These are phyloP conservation scores for Ogataea methylovora DNA, from an alignment of 805 yeast species.

Conservation along the genomic window DNA sequence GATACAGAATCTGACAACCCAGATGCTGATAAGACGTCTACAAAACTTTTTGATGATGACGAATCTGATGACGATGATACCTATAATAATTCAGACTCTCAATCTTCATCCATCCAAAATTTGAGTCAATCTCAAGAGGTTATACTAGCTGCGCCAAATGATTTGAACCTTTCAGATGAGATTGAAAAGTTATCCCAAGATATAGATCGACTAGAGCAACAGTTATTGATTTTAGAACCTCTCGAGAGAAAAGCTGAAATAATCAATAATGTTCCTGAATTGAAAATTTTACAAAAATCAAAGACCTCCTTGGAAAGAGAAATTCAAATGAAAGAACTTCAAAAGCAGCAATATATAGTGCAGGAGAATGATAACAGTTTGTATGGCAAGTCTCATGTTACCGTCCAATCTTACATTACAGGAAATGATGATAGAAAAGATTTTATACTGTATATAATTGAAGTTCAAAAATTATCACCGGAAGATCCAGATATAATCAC, in stretches of 20 bases:
- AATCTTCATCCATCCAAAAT: constrained; percentile 6
- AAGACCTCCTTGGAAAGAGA: constrained; percentile 61
- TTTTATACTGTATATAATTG: constrained; percentile 66
- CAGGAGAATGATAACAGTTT: constrained; percentile 78
- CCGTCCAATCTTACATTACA: constrained; percentile 45
- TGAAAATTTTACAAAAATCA: constrained; percentile 63
- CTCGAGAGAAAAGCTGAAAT: constrained; percentile 75
- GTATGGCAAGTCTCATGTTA: constrained; percentile 54
- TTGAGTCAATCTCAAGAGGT: constrained; percentile 20
- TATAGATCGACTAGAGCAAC: constrained; percentile 51
- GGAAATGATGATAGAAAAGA: constrained; percentile 53
- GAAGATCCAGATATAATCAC: constrained; percentile 29
- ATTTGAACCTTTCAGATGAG: constrained; percentile 56
- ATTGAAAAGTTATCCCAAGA: constrained; percentile 52
- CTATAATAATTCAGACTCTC: constrained; percentile 8
- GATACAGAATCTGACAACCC: neutral
- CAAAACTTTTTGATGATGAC: constrained; percentile 11
- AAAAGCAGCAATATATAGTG: constrained; percentile 72
- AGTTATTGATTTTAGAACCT: constrained; percentile 57
- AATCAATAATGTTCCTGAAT: constrained; percentile 66
- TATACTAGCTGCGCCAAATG: constrained; percentile 61
- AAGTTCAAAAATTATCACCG: constrained; percentile 45
- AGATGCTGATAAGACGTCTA: neutral
- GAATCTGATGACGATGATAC: constrained; percentile 10
- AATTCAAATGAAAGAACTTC: constrained; percentile 63